These are phyloP conservation scores for Juglanconis juglandina DNA, from an alignment of 2,329 filamentous ascomycete genomes.

Conservation along the genomic window DNA sequence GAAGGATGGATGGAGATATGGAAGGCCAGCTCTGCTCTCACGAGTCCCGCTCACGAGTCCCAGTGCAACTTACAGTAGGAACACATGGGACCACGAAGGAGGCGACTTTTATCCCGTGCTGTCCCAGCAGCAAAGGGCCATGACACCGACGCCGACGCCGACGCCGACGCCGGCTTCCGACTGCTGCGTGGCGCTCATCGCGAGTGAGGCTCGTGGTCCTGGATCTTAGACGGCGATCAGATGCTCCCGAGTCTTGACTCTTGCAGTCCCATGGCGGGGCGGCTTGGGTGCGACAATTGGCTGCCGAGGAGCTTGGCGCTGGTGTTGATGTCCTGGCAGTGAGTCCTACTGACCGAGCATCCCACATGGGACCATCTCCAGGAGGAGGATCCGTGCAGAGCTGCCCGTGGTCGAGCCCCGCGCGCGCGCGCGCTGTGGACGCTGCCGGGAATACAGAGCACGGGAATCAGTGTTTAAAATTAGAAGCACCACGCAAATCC, in stretches of 20 bases:
- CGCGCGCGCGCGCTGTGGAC: too few relatives aligned
- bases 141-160: neutral
- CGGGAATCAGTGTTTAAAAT: neutral
- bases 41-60: too few relatives aligned
- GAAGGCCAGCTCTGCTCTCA: neutral
- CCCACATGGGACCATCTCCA: too few relatives aligned
- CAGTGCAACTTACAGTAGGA: neutral
- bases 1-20: neutral
- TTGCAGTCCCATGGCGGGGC: neutral
- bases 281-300: neutral
- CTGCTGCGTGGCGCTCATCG: too few relatives aligned
- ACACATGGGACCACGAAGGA: neutral
- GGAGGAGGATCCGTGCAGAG: too few relatives aligned
- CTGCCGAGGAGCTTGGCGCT: neutral
- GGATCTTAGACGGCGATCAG: neutral
- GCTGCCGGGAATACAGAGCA: neutral
- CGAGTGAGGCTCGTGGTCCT: neutral
- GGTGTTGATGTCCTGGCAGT: too few relatives aligned
- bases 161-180: neutral
- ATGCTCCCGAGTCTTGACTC: neutral
- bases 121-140: neutral
- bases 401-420: too few relatives aligned
- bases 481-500: neutral
- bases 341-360: too few relatives aligned
- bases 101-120: neutral